phyloP scores from a whole-genome alignment of 495 filamentous ascomycete species.

The Pyronema domesticum region DNA sequence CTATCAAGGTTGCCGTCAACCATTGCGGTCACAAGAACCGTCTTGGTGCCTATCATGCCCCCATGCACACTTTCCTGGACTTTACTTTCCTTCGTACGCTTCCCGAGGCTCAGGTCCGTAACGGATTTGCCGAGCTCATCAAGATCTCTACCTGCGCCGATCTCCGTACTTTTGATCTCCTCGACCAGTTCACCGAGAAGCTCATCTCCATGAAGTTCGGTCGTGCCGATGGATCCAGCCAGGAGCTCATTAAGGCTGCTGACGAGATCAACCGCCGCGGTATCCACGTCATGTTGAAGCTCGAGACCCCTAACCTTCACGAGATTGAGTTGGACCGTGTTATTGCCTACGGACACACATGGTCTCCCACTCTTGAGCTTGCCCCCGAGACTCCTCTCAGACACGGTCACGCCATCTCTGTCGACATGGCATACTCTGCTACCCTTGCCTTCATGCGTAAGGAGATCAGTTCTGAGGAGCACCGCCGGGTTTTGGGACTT shows the following conservation, averaged over 20 bases:
- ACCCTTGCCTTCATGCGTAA: constrained; percentile 38
- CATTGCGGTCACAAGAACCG: constrained; percentile 49
- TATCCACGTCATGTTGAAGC: constrained; percentile 45
- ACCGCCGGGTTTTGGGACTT: constrained; percentile 36
- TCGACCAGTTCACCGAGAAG: constrained; percentile 43
- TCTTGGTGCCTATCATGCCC: constrained; percentile 48
- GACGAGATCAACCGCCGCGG: constrained; percentile 42
- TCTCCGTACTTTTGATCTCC: constrained; percentile 37
- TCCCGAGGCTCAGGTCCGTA: constrained; percentile 41
- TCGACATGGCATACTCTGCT: constrained; percentile 50
- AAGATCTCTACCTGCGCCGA: constrained; percentile 50
- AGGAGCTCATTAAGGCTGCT: constrained; percentile 35
- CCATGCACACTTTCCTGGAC: constrained; percentile 46
- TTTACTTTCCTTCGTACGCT: constrained; percentile 45
- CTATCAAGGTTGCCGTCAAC: constrained; percentile 49
- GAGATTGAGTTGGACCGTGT: constrained; percentile 45
- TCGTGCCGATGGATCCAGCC: constrained; percentile 31
- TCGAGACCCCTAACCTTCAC: constrained; percentile 46
- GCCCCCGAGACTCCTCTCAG: constrained; percentile 41
- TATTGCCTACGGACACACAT: constrained; percentile 52
- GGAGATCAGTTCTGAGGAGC: constrained; percentile 34
- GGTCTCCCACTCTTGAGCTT: constrained; percentile 46
- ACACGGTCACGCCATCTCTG: constrained; percentile 47
- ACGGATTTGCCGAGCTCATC: constrained; percentile 49
- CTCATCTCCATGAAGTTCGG: constrained; percentile 41